Evolutionary conservation across 2,329 filamentous ascomycete genomes (phyloP).

Genomic region (Raffaelea deltoideospora): DNA sequence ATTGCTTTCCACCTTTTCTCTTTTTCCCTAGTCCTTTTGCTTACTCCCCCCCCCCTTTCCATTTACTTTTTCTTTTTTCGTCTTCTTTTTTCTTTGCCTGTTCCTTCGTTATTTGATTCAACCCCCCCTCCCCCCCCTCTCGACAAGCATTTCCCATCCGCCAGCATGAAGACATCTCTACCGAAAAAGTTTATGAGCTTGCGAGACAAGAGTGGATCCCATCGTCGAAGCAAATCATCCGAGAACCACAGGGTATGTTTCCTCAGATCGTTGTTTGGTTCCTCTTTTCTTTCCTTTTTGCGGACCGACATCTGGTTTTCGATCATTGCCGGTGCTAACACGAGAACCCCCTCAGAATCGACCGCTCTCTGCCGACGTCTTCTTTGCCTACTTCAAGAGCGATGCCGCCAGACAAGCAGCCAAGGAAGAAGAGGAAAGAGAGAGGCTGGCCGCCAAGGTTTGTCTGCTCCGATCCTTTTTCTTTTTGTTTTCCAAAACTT

Average conservation of each 20-base stretch:
- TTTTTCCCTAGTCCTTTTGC: no score
- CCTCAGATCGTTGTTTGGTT: neutral
- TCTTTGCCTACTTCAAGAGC: slow-evolving; percentile 49
- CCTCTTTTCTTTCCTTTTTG: neutral
- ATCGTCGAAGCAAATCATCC: slow-evolving; percentile 39
- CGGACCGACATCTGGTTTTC: no score
- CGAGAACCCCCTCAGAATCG: slow-evolving; percentile 23
- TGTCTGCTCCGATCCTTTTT: no score
- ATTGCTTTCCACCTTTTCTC: no score
- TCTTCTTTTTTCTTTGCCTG: neutral
- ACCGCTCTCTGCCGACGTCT: slow-evolving; percentile 38
- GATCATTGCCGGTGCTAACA: neutral
- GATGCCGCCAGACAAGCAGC: slow-evolving; percentile 40
- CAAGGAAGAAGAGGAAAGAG: slow-evolving; percentile 37
- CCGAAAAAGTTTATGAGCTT: slow-evolving; percentile 55
- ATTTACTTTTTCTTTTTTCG: neutral
- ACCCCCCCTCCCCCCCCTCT: neutral
- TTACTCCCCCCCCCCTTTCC: no score
- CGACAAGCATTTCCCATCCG: slow-evolving; percentile 1
- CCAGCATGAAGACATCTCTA: slow-evolving; percentile 35
- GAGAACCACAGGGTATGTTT: slow-evolving; percentile 37
- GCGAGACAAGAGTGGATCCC: slow-evolving; percentile 45
- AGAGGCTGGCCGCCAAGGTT: slow-evolving; percentile 10
- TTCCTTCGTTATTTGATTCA: no score
- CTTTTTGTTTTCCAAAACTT: neutral